These are phyloP conservation scores for Saccharomyces hybrid DNA, from an alignment of 1,139 yeast genomes.

Conservation along the genomic window DNA sequence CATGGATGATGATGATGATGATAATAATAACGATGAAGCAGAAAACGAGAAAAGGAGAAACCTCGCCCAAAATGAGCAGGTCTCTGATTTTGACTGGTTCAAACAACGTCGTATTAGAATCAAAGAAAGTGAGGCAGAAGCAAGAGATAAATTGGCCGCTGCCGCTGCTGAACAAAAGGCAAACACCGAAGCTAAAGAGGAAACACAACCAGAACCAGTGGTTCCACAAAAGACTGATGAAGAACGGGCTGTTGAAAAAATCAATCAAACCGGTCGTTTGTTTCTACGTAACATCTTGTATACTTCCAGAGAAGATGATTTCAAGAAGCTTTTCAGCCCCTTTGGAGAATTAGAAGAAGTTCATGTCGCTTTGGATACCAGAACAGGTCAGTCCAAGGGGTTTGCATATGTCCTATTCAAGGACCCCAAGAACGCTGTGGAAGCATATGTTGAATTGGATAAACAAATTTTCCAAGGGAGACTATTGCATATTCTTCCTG, in stretches of 20 bases:
- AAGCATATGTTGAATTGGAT: slow-evolving; percentile 67
- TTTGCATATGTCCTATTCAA: slow-evolving; percentile 77
- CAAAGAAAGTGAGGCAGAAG: slow-evolving; percentile 40
- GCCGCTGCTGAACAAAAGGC: slow-evolving; percentile 10
- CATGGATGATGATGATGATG: slow-evolving; percentile 11
- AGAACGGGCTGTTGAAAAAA: slow-evolving; percentile 44
- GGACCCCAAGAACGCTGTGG: slow-evolving; percentile 61
- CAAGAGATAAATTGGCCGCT: slow-evolving; percentile 12
- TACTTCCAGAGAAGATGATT: slow-evolving; percentile 73
- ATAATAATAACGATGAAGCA: slow-evolving; percentile 13
- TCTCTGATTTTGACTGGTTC: slow-evolving; percentile 87
- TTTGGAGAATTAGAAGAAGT: slow-evolving; percentile 65
- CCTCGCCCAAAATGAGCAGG: slow-evolving; percentile 43
- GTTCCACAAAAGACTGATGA: slow-evolving; percentile 33
- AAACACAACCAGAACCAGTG: slow-evolving; percentile 8
- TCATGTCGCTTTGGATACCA: slow-evolving; percentile 83
- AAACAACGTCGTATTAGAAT: slow-evolving; percentile 69
- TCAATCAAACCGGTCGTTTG: slow-evolving; percentile 67
- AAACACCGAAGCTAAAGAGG: slow-evolving; percentile 3
- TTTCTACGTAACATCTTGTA: slow-evolving; percentile 83
- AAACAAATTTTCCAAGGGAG: slow-evolving; percentile 93
- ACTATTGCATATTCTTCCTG: slow-evolving; percentile 81
- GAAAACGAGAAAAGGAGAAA: neutral
- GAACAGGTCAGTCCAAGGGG: slow-evolving; percentile 88
- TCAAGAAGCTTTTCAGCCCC: slow-evolving; percentile 40